Base-by-base conservation (phyloP, 83 land plant species). In the Thuja plicata region DNA sequence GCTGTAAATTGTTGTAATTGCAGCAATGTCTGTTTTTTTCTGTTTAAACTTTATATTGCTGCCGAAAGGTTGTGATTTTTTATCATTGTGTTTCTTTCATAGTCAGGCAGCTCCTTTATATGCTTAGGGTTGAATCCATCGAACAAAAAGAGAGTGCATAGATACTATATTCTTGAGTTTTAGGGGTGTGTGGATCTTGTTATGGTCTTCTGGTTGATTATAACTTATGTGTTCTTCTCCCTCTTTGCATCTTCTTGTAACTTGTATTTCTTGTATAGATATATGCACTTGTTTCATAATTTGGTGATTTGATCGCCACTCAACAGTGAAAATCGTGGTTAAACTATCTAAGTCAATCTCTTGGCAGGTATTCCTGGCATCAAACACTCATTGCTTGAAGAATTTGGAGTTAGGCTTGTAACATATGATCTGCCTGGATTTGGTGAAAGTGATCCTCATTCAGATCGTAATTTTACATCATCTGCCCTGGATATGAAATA, bases 381-480 rank as follows among this genome's bases (percentile, higher is more conserved):
- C 50, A 96, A 92, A 43, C 88, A 32, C 21, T 89, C 95, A 35
- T 66, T 98, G 78, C 89, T 98, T 55, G 94, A 97, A 88, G 96
- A 96, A 52, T 97, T 93, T 93, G 97, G 97, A 41, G 96, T 98
- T 79, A 94, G 99, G 52, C 91, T 98, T 87, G 89, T 98, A 70
- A 89, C 97, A 80, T 97, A 94, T 93, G 99, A 98, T 90, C 93
- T 95, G 81, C 99, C 99, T 57, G 99, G 99, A 73, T 96, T 95
- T 95, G 98, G 99, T 86, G 96, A 96, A 92, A 98, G 99, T 91
- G 99, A 98, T 90, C 95, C 97, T 66, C 97, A 97, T 89, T 91
- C 93, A 12, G 54, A 88, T 12, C 92, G 96, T 71, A 96, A 90
- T 88, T 93, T 94, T 50, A 93, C 93, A 48, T 90, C 99, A 82